Conservation (phyloP, 257 asterid species). For the Solanum commersonii region DNA sequence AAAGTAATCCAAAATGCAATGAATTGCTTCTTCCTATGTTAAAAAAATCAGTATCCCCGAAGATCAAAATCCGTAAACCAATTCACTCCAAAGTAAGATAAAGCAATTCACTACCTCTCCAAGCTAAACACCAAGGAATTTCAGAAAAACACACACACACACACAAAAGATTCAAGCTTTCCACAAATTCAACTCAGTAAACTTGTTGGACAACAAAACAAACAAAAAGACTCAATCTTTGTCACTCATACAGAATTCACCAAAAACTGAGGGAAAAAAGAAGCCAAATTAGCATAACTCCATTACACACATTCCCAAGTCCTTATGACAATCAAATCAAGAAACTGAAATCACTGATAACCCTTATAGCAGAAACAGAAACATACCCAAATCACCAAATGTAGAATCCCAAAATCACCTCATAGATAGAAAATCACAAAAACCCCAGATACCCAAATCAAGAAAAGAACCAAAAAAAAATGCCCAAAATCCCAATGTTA, state of each 20-base stretch:
- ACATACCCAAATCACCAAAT: constrained; percentile 9
- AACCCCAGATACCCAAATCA: constrained; percentile 11
- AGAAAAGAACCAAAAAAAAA: neutral
- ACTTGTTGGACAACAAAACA: neutral
- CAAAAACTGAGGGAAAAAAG: neutral
- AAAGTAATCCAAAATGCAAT: neutral
- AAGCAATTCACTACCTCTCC: neutral
- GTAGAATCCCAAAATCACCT: constrained; percentile 4
- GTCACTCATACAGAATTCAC: neutral
- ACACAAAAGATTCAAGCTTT: too few relatives aligned
- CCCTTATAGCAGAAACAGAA: neutral
- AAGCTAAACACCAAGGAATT: neutral
- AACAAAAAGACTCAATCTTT: neutral
- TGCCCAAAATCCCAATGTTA: neutral
- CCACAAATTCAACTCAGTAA: neutral
- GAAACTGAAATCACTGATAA: neutral
- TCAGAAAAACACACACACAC: too few relatives aligned
- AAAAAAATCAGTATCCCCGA: neutral
- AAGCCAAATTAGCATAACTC: neutral
- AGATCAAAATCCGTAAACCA: neutral
- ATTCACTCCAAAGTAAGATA: neutral
- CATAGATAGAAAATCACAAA: neutral
- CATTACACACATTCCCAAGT: too few relatives aligned
- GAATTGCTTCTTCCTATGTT: neutral
- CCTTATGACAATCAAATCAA: constrained; percentile 11